Conservation (phyloP, 106 monocot species). For the Acorus gramineus region DNA sequence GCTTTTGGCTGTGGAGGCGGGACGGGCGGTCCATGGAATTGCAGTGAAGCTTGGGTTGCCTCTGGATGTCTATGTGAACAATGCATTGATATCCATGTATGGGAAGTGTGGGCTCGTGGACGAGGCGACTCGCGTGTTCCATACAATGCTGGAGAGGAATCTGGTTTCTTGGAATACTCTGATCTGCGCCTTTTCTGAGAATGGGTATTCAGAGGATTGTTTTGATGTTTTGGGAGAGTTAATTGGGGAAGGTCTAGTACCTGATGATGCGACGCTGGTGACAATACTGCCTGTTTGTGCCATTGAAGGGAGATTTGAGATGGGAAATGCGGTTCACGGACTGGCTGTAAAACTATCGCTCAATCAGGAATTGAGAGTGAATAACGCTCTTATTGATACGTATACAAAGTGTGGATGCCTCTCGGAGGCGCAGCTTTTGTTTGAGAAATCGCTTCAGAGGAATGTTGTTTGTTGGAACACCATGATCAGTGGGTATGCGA, state of each 20-base stretch:
- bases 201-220: slow-evolving; percentile 18
- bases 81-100: slow-evolving; percentile 57
- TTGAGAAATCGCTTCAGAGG: slow-evolving; percentile 7
- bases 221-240: slow-evolving; percentile 21
- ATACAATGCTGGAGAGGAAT: slow-evolving; percentile 38
- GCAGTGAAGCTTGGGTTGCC: slow-evolving; percentile 26
- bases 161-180: slow-evolving; percentile 48
- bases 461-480: slow-evolving; percentile 67
- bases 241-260: slow-evolving; percentile 2
- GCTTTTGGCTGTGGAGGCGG: slow-evolving; percentile 13
- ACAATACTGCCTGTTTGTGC: slow-evolving; percentile 47
- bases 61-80: slow-evolving; percentile 31
- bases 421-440: slow-evolving; percentile 27
- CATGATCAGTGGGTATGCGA: slow-evolving; percentile 53
- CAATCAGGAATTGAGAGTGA: slow-evolving; percentile 25
- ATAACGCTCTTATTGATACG: slow-evolving; percentile 53
- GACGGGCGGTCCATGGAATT: slow-evolving; percentile 31
- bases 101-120: slow-evolving; percentile 28
- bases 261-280: slow-evolving; percentile 46
- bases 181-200: slow-evolving; percentile 22
- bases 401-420: slow-evolving; percentile 44
- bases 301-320: slow-evolving; percentile 31
- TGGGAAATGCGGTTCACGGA: slow-evolving; percentile 43
- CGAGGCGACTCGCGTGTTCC: slow-evolving; percentile 26
- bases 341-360: slow-evolving; percentile 34